Percentiles rank a stretch among this genome's conserved stretches.
Conservation (phyloP, 768 basidiomycete genomes). For the Leccinum variicolor region DNA sequence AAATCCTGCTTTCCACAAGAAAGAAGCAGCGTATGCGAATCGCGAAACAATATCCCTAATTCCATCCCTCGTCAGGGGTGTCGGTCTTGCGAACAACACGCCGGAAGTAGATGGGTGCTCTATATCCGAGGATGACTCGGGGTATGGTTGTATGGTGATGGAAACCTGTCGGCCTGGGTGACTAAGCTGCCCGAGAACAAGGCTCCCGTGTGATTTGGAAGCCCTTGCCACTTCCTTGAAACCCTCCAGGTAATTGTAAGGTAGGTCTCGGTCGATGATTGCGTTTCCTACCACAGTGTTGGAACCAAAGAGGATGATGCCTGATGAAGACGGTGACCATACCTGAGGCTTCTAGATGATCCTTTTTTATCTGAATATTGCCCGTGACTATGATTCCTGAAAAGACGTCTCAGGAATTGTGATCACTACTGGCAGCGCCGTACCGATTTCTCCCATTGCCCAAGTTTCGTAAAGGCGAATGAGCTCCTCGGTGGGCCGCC, state of each 20-base stretch:
- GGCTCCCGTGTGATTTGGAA: constrained; percentile 29
- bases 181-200: constrained; percentile 32
- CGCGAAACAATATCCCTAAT: constrained; percentile 48
- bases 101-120: constrained; percentile 34
- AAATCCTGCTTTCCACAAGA: constrained; percentile 57
- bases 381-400: constrained; percentile 32
- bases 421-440: neutral
- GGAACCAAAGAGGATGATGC: neutral
- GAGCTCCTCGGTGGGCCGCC: constrained; percentile 33
- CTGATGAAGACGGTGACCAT: neutral
- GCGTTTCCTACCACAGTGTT: constrained; percentile 24
- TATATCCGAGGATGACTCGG: constrained; percentile 32
- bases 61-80: constrained; percentile 43
- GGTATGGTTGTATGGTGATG: constrained; percentile 34
- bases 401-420: constrained; percentile 3
- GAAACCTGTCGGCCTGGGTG: constrained; percentile 35
- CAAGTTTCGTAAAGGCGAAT: constrained; percentile 34
- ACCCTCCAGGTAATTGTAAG: constrained; percentile 20
- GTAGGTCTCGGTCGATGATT: constrained; percentile 30
- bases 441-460: constrained; percentile 32
- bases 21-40: constrained; percentile 53
- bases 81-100: constrained; percentile 29
- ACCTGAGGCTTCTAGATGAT: constrained; percentile 34
- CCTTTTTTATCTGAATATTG: constrained; percentile 34
- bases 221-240: constrained; percentile 27